Evolutionary conservation across 1,284 basidiomycete genomes (phyloP).

Genomic region (Boletus nobilissimus): DNA sequence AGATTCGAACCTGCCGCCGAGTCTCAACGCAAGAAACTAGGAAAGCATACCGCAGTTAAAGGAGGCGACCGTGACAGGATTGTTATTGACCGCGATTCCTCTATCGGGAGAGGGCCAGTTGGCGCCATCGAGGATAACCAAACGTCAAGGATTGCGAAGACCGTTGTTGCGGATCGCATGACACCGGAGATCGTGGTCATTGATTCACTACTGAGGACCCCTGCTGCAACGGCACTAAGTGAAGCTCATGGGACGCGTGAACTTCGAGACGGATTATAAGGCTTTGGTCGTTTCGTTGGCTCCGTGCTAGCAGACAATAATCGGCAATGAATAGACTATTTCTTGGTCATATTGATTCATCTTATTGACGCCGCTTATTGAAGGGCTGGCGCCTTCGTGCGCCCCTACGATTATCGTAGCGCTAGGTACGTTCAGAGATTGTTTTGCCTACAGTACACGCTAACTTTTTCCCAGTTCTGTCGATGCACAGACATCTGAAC

Average conservation of each 20-base stretch:
- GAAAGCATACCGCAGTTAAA: neutral
- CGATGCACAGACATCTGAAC: neutral
- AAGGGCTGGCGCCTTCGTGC: no score
- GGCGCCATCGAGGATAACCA: no score
- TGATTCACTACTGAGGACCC: no score
- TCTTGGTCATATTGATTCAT: no score
- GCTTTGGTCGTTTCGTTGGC: no score
- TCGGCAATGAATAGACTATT: no score
- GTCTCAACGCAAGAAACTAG: conserved; percentile 12
- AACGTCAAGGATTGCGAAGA: neutral
- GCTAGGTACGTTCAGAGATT: neutral
- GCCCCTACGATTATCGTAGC: neutral
- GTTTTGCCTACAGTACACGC: no score
- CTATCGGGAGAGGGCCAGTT: neutral
- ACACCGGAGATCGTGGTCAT: neutral
- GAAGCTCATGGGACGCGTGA: no score
- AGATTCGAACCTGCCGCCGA: conserved; percentile 27
- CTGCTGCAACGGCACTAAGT: neutral
- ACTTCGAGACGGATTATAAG: no score
- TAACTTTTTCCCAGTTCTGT: conserved; percentile 8
- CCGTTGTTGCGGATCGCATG: neutral
- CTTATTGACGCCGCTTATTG: no score
- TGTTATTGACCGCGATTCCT: neutral
- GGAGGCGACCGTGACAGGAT: neutral
- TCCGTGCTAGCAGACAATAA: no score